Evolutionary conservation across 2,329 filamentous ascomycete genomes (phyloP), one percentile per base, ranked within the genome.

Genomic region (Lasiodiplodia sp.): DNA sequence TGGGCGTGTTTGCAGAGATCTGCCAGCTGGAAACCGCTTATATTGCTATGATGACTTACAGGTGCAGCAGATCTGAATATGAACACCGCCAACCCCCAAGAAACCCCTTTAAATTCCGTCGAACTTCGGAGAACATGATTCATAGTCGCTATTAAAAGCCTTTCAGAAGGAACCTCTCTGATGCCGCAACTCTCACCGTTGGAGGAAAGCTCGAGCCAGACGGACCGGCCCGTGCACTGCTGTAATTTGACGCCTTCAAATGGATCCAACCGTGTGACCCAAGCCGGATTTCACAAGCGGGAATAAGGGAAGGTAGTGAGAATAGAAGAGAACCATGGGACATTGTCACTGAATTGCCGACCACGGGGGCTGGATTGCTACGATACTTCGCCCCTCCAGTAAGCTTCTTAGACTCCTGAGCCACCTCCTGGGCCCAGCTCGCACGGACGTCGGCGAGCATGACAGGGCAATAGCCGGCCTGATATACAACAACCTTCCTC

Each of bases 391-490:
- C 40, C 16, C 44, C 44, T 47, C 44, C 10, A 47, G n/a, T 4
- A 47, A 47, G 44, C 44, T 47, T 47, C 44, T 47, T 47, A 28
- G 11, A 37, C 28, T 14, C 53, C 53, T 56, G 28, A 56, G 53
- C 25, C 28, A 34, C 31, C 53, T 37, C 28, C 51, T 28, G 51
- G 51, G 51, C 31, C 25, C 18, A 23, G 53, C 53, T 25, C 38
- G 55, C 34, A 58, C 37, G 37, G 55, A 47, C 14, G 11, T 18
- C 34, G n/a, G n/a, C 5, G 55, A 8, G 16, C 18, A 14, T 57
- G 55, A 57, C 55, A 28, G 55, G 4, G 37, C 37, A 40, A 25
- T 31, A 40, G 37, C 55, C 16, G 55, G 55, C 55, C 34, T 58
- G 38, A 58, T 56, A 25, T 23, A 23, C 37, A 47, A 47, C 21